These are phyloP conservation scores for Candida incommunis DNA, from an alignment of 805 yeast genomes.

Conservation along the genomic window DNA sequence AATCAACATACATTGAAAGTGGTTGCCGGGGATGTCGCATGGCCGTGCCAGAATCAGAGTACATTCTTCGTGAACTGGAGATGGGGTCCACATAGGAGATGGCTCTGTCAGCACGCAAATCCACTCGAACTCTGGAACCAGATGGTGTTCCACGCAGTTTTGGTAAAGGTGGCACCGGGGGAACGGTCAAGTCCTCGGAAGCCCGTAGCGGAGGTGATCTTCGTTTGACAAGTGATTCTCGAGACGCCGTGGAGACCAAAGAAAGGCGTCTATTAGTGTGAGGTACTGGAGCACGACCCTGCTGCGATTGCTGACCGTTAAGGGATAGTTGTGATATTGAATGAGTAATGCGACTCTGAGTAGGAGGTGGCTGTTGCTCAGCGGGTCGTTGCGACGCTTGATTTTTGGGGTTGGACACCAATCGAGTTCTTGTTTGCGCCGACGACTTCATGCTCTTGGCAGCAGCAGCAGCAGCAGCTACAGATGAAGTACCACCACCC, in stretches of 20 bases:
- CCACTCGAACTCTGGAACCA: not conserved
- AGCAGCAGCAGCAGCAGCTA: not conserved
- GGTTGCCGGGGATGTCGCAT: not conserved
- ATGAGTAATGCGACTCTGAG: too few relatives aligned
- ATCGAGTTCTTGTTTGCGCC: not conserved
- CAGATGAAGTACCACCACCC: not conserved
- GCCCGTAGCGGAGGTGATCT: not conserved
- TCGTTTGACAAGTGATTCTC: not conserved
- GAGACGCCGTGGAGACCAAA: not conserved
- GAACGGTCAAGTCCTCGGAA: not conserved
- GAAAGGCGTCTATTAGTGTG: not conserved
- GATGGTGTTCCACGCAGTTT: not conserved
- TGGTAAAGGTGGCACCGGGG: not conserved
- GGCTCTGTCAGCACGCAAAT: slow-evolving; percentile 1
- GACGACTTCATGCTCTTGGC: not conserved
- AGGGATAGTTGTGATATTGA: too few relatives aligned
- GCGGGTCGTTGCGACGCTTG: too few relatives aligned
- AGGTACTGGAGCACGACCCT: not conserved
- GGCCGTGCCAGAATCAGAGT: not conserved
- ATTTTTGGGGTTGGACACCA: not conserved
- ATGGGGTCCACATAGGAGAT: not conserved
- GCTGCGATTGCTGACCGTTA: too few relatives aligned
- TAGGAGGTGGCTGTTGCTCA: too few relatives aligned
- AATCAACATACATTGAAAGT: not conserved
- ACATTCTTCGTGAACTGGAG: not conserved